These are phyloP conservation scores for Hirsutella rhossiliensis DNA, from an alignment of 2,329 filamentous ascomycete genomes.

Conservation along the genomic window DNA sequence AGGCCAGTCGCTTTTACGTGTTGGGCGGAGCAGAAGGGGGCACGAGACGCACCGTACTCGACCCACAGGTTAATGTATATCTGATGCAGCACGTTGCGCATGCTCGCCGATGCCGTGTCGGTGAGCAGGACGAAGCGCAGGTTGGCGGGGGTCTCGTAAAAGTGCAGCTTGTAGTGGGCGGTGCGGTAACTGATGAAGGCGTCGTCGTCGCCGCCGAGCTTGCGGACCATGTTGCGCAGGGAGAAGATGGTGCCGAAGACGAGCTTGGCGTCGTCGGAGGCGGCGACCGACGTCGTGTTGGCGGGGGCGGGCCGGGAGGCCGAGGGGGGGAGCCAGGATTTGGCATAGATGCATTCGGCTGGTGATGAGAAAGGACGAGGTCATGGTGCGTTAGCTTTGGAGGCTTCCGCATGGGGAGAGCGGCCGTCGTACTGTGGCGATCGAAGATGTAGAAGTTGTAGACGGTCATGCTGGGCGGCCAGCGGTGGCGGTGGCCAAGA, in stretches of 20 bases:
- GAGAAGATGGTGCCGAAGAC: conserved; percentile 97
- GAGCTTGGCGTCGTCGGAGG: conserved; percentile 81
- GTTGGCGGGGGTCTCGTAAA: conserved; percentile 94
- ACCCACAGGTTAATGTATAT: conserved; percentile 98
- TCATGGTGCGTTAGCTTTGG: not conserved
- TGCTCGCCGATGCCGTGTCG: conserved; percentile 76
- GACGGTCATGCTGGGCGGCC: conserved; percentile 59
- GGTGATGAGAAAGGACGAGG: conserved; percentile 2
- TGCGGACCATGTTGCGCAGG: conserved; percentile 89
- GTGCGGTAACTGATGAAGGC: conserved; percentile 92
- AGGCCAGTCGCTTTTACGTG: no score
- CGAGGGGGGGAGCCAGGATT: conserved; percentile 57
- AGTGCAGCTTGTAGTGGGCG: conserved; percentile 93
- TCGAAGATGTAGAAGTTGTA: conserved; percentile 99
- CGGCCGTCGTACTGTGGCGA: conserved; percentile 64
- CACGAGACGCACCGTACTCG: conserved; percentile 59
- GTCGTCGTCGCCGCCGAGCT: conserved; percentile 87
- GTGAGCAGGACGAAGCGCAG: conserved; percentile 96
- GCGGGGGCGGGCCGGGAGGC: conserved; percentile 9
- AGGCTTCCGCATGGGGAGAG: not conserved
- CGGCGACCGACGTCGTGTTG: conserved; percentile 13
- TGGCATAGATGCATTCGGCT: conserved; percentile 97
- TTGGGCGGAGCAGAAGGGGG: no score
- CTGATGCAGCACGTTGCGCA: conserved; percentile 90
- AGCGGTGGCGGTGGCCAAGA: not conserved